Base-by-base conservation (phyloP, 2,329 filamentous ascomycete genomes). In the Cryphonectria radicalis region DNA sequence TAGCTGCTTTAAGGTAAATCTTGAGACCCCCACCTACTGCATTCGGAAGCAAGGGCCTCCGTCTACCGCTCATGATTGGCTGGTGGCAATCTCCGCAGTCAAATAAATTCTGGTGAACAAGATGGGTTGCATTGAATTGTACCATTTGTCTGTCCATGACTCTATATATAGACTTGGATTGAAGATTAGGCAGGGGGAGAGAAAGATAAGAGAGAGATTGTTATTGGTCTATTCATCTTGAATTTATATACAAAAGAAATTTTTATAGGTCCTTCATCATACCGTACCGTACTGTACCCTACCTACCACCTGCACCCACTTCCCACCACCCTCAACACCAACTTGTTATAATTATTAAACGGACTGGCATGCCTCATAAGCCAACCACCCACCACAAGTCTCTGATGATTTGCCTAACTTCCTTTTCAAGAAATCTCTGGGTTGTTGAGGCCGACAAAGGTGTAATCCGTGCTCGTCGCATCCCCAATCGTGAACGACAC, bases 401-500 rank as follows among this genome's bases (percentile, higher is more conserved):
- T 57, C 37, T 63, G 32, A 32, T 40, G 8, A 11, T 11, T 40
- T 40, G 37, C 10, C 37, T 13, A 11, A 40, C 11, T 25, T n/a
- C 6, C 8, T 19, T 40, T 19, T 40, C 7, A 63, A 25, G 37
- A 63, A 19, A 35, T 22, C 22, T 40, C 59, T 25, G 63, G 42
- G 2, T 25, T 11, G 43, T 53, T 53, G 14, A 66, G 32, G 13
- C 63, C 63, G 13, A 40, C 59, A 32, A 63, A 82, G 81, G 75
- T 72, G n/a, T 78, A 78, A 0, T 64, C 65, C 6, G 46, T 67
- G 70, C 77, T 77, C 4, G 77, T 79, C 8, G 37, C 60, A 35
- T 76, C 68, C n/a, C 76, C 77, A 22, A 80, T 74, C 0, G 66
- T 75, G 40, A 80, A 64, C 7, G 74, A 74, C 32, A 80, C 75